These are phyloP conservation scores for Theobroma cacao DNA, from an alignment of 345 rosid species.

Conservation along the genomic window DNA sequence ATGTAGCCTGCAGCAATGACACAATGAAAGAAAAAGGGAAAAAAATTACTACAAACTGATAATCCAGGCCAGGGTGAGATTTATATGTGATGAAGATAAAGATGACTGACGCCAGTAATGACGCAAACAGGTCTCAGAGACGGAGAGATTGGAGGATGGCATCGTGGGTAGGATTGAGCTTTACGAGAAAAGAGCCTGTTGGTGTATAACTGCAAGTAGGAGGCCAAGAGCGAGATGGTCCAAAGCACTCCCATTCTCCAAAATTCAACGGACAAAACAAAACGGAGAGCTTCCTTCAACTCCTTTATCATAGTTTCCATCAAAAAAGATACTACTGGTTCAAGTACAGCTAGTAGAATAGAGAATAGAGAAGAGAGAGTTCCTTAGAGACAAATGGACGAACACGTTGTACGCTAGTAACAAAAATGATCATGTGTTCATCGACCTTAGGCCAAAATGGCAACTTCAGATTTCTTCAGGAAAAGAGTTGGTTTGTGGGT, in stretches of 20 bases:
- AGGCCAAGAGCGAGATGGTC: slow-evolving; percentile 48
- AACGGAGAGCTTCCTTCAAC: slow-evolving; percentile 36
- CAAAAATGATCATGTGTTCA: neutral
- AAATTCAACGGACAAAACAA: slow-evolving; percentile 45
- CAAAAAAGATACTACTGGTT: neutral
- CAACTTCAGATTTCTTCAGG: too few relatives aligned
- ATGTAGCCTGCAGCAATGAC: slow-evolving; percentile 59
- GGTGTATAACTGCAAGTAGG: slow-evolving; percentile 51
- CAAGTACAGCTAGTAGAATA: neutral
- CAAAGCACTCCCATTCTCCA: slow-evolving; percentile 82
- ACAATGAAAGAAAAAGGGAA: neutral
- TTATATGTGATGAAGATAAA: neutral
- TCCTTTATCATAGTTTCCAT: slow-evolving; percentile 25
- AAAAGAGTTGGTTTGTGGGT: too few relatives aligned
- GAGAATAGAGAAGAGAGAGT: neutral
- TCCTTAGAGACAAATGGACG: slow-evolving; percentile 4
- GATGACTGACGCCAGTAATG: slow-evolving; percentile 66
- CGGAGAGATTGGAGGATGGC: slow-evolving; percentile 22
- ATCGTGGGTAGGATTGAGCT: slow-evolving; percentile 31
- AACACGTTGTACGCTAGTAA: neutral
- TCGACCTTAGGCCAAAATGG: too few relatives aligned
- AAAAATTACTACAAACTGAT: neutral
- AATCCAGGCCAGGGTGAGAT: neutral
- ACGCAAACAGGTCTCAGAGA: slow-evolving; percentile 55
- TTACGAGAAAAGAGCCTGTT: slow-evolving; percentile 29